phyloP scores from a whole-genome alignment of 1,284 basidiomycete genomes.

The Mycena citricolor region DNA sequence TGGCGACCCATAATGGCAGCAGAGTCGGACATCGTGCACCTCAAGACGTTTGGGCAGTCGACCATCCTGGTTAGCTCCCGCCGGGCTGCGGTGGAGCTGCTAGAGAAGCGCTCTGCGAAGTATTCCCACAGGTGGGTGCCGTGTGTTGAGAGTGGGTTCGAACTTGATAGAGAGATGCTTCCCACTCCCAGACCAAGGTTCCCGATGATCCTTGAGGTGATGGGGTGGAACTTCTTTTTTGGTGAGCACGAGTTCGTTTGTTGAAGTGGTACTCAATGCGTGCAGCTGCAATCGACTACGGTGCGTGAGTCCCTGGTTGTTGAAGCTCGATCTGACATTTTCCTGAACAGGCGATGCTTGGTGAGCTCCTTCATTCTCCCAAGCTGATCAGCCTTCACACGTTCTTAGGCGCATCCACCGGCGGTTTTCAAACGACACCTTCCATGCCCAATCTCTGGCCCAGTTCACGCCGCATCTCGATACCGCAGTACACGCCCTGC shows the following conservation, averaged over 20 bases:
- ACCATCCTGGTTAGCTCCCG: constrained; percentile 45
- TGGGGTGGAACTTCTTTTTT: constrained; percentile 17
- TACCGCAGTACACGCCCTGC: constrained; percentile 9
- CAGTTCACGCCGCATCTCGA: constrained; percentile 14
- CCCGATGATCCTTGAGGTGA: constrained; percentile 19
- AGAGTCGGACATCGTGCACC: constrained; percentile 38
- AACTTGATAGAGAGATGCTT: constrained; percentile 14
- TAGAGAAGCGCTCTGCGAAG: constrained; percentile 45
- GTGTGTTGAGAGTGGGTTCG: neutral
- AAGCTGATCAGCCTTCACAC: neutral
- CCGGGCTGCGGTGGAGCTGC: constrained; percentile 40
- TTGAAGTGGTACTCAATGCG: neutral
- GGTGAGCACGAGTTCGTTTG: too few relatives aligned
- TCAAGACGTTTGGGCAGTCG: constrained; percentile 43
- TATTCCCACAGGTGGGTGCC: constrained; percentile 40
- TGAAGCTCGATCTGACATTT: too few relatives aligned
- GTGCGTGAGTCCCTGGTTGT: neutral
- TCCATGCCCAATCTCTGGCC: constrained; percentile 6
- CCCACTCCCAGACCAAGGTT: constrained; percentile 4
- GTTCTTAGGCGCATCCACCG: constrained; percentile 18
- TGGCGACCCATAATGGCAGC: neutral
- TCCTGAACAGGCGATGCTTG: too few relatives aligned
- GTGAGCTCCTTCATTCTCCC: too few relatives aligned
- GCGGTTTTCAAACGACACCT: constrained; percentile 9
- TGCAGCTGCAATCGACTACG: constrained; percentile 12